Evolutionary conservation across 2,329 filamentous ascomycete genomes (phyloP).

Genomic region (Sporothrix euskadiensis): DNA sequence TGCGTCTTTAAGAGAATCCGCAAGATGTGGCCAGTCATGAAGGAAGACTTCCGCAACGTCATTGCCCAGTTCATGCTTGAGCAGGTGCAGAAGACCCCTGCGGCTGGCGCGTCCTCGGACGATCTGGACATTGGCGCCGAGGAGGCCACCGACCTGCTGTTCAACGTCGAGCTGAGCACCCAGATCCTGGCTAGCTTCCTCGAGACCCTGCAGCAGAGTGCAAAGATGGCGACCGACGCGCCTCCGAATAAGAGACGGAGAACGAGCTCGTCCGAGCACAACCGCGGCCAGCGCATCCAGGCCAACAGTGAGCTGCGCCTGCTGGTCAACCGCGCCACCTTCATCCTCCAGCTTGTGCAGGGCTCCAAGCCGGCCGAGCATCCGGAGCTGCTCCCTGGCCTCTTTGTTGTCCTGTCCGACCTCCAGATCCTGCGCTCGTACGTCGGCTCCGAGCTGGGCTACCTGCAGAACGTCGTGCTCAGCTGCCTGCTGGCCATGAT

Average conservation of each 20-base stretch:
- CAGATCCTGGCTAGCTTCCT: slow-evolving; percentile 71
- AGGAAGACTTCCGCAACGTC: slow-evolving; percentile 59
- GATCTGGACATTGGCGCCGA: slow-evolving; percentile 49
- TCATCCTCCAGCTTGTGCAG: slow-evolving; percentile 87
- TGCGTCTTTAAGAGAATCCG: slow-evolving; percentile 69
- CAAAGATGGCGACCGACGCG: slow-evolving; percentile 69
- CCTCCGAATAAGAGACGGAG: slow-evolving; percentile 77
- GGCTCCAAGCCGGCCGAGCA: slow-evolving; percentile 73
- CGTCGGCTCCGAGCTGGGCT: slow-evolving; percentile 82
- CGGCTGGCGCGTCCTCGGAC: slow-evolving; percentile 38
- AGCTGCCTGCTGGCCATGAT: slow-evolving; percentile 82
- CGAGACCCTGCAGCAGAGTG: slow-evolving; percentile 70
- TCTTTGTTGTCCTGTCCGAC: slow-evolving; percentile 85
- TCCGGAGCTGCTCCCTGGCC: slow-evolving; percentile 70
- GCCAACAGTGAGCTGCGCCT: slow-evolving; percentile 65
- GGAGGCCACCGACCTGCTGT: slow-evolving; percentile 70
- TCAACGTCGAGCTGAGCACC: slow-evolving; percentile 71
- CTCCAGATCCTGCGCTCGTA: slow-evolving; percentile 81
- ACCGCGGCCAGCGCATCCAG: slow-evolving; percentile 59
- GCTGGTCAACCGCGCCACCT: slow-evolving; percentile 73
- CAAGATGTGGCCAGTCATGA: slow-evolving; percentile 72
- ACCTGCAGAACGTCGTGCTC: slow-evolving; percentile 82
- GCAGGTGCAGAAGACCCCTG: slow-evolving; percentile 52
- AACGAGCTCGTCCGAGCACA: slow-evolving; percentile 70
- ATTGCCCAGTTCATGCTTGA: slow-evolving; percentile 65